Evolutionary conservation across 1,284 basidiomycete genomes (phyloP), one percentile per base, ranked within the genome.

Genomic region (Nidula niveotomentosa): DNA sequence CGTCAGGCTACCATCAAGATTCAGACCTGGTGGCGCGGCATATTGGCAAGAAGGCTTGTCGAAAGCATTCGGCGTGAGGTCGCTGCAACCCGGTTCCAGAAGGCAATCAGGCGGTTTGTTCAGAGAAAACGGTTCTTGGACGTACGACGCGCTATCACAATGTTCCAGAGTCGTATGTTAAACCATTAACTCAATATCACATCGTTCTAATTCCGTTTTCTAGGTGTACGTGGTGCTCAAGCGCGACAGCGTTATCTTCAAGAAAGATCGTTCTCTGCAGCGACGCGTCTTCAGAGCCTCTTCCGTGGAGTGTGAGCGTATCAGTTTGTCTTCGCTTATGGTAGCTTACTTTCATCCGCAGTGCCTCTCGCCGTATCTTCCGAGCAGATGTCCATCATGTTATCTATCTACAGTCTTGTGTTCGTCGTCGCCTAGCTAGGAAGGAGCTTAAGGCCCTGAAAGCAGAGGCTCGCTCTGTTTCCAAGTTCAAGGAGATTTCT

Each of bases 401-500:
- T 54, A 76, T 98, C 53, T 89, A 91, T 65, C 74, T 99, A 35
- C 97, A 99, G 70, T 96, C 93, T 17, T 96, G 94, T 66, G 80
- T 96, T 57, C 92, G 97, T 52, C 91, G 96, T 34, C 88, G 93
- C 45, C 76, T 93, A 49, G 97, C 97, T 34, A 86, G 90, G 58
- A 90, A 88, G 62, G 88, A 98, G 69, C 85, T 99, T 55, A 89
- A 90, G 61, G 79, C 77, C 6, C 85, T 98, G 58, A 90, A 86
- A 65, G 84, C 88, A 30, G 97, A 99, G 72, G 97, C 97, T 23
- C 93, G 95, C 53, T 98, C 96, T 0, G 96, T 96, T 35, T 91
- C 91, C 62, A 98, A 97, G 71, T 97, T 97, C 84, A 98, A 99
- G 76, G 97, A 99, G 76, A 98, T 98, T 61, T 98, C 97, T 0